Percentiles rank a stretch among this genome's conserved stretches.
These are phyloP conservation scores for Podospora pseudopauciseta DNA, from an alignment of 495 filamentous ascomycete genomes.

Conservation along the genomic window DNA sequence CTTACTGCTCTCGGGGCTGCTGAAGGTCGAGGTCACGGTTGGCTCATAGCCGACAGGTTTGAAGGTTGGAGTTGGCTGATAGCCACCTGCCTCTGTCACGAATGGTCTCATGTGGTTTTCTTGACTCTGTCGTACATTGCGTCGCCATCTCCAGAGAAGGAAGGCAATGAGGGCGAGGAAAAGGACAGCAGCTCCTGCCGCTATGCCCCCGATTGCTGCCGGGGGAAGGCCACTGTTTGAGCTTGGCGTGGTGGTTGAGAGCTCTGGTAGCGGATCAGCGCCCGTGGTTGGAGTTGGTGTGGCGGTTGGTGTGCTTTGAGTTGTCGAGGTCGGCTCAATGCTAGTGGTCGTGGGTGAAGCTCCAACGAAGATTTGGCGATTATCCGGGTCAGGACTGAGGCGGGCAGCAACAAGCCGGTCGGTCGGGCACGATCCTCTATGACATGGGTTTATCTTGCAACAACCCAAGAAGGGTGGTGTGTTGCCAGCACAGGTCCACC, in stretches of 20 bases:
- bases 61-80: neutral
- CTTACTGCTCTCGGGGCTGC: neutral
- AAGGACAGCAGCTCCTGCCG: slow-evolving; percentile 3
- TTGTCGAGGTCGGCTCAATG: neutral
- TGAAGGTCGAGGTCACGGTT: neutral
- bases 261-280: neutral
- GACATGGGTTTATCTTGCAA: slow-evolving; percentile 32
- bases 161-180: slow-evolving; percentile 7
- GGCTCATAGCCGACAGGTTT: neutral
- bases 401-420: slow-evolving; percentile 27
- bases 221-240: slow-evolving; percentile 1
- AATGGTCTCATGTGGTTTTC: neutral
- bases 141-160: slow-evolving; percentile 14
- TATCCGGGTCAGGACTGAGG: slow-evolving; percentile 3
- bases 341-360: neutral
- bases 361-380: slow-evolving; percentile 4
- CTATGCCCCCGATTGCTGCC: slow-evolving; percentile 22
- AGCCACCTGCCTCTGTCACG: neutral
- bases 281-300: neutral
- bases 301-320: neutral
- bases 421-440: slow-evolving; percentile 21
- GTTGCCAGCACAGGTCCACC: slow-evolving; percentile 30
- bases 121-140: slow-evolving; percentile 13
- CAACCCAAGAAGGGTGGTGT: slow-evolving; percentile 36
- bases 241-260: neutral